Evolutionary conservation across 2,329 filamentous ascomycete genomes (phyloP).

Genomic region (Fusarium sp.): DNA sequence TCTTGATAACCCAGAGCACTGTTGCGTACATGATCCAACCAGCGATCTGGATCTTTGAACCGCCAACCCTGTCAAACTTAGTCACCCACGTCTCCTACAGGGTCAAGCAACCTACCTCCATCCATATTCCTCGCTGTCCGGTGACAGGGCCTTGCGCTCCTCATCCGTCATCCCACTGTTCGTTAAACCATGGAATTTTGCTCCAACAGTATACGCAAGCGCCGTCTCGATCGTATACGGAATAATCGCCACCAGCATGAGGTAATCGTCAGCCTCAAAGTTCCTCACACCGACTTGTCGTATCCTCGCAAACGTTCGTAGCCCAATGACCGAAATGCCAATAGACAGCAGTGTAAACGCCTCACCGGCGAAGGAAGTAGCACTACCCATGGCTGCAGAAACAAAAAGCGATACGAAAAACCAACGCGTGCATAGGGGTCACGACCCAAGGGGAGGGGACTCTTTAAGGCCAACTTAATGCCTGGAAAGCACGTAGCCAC

Average conservation of each 20-base stretch:
- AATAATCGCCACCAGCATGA: slow-evolving; percentile 42
- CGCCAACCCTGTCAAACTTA: slow-evolving; percentile 52
- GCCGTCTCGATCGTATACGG: slow-evolving; percentile 43
- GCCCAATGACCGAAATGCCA: slow-evolving; percentile 57
- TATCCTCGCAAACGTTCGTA: slow-evolving; percentile 61
- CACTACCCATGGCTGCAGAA: neutral
- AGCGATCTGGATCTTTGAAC: slow-evolving; percentile 63
- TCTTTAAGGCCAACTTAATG: neutral
- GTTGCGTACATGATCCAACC: slow-evolving; percentile 62
- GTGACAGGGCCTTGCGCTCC: slow-evolving; percentile 53
- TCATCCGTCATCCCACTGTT: slow-evolving; percentile 62
- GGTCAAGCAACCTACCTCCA: slow-evolving; percentile 28
- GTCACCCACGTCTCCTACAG: neutral
- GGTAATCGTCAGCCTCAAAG: slow-evolving; percentile 60
- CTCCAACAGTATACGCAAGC: slow-evolving; percentile 51
- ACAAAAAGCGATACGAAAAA: neutral
- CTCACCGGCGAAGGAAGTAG: slow-evolving; percentile 35
- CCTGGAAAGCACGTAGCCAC: neutral
- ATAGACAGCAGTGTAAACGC: slow-evolving; percentile 57
- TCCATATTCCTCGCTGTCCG: slow-evolving; percentile 53
- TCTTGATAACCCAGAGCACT: slow-evolving; percentile 62
- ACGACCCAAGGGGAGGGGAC: neutral
- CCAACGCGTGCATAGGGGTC: neutral
- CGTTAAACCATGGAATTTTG: slow-evolving; percentile 53
- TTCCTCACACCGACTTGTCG: slow-evolving; percentile 49